Conservation (phyloP, 352 stramenopile genomes). For the Phytophthora vignae region DNA sequence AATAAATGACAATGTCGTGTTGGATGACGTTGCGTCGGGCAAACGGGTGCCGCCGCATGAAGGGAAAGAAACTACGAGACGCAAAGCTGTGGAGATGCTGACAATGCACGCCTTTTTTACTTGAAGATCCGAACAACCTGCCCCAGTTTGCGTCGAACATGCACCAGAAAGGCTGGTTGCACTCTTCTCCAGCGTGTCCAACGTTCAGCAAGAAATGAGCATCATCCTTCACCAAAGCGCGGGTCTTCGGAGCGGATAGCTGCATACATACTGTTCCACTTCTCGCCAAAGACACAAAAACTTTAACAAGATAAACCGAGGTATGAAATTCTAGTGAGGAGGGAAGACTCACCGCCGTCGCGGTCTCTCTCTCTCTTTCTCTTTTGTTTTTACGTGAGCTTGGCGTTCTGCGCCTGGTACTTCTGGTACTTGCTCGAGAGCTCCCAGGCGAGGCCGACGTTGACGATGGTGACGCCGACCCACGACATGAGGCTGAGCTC, state of each 20-base stretch:
- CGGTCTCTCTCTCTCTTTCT: background rate
- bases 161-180: constrained; percentile 38
- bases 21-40: constrained; percentile 44
- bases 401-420: constrained; percentile 69
- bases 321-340: constrained; percentile 38
- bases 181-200: constrained; percentile 38
- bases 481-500: constrained; percentile 92
- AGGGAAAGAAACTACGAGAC: constrained; percentile 31
- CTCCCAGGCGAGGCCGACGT: constrained; percentile 89
- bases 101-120: constrained; percentile 35
- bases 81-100: constrained; percentile 37
- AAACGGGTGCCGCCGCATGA: constrained; percentile 28
- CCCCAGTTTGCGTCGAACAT: constrained; percentile 37
- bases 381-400: constrained; percentile 34
- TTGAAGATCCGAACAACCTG: constrained; percentile 27
- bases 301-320: constrained; percentile 6
- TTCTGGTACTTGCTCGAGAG: constrained; percentile 89
- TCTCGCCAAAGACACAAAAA: background rate
- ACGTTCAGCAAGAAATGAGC: constrained; percentile 1
- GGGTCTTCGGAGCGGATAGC: too few relatives aligned
- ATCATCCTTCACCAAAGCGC: too few relatives aligned
- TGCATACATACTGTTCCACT: too few relatives aligned
- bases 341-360: constrained; percentile 20
- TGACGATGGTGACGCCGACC: constrained; percentile 92
- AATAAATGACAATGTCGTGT: constrained; percentile 28